These are phyloP conservation scores for Plasmodium cynomolgi DNA, from an alignment of 169 alveolate genomes.

Conservation along the genomic window DNA sequence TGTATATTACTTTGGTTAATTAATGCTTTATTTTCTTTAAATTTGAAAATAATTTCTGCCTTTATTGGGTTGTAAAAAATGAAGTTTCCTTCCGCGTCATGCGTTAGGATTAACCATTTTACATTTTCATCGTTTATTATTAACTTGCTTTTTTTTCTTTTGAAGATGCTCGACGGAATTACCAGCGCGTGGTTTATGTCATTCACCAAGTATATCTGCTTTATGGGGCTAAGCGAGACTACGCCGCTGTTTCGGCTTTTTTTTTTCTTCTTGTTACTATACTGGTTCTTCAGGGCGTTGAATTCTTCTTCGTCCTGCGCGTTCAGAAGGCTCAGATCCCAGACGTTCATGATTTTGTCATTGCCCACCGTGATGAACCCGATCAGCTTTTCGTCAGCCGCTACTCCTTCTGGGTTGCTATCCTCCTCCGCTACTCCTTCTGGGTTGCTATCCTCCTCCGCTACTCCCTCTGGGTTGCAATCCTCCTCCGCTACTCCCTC, in stretches of 20 bases:
- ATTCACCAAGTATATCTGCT: conserved; percentile 28
- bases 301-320: conserved; percentile 23
- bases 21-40: conserved; percentile 28
- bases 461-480: not conserved
- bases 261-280: not conserved
- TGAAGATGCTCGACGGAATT: conserved; percentile 36
- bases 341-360: conserved; percentile 70
- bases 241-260: conserved; percentile 2
- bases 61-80: conserved; percentile 60
- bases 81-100: conserved; percentile 36
- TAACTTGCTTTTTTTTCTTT: conserved; percentile 43
- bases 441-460: not conserved
- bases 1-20: conserved; percentile 41
- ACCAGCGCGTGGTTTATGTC: conserved; percentile 60
- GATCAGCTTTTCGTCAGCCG: conserved; percentile 28
- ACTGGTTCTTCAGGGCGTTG: not conserved
- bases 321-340: conserved; percentile 40
- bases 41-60: conserved; percentile 49
- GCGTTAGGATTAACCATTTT: conserved; percentile 72
- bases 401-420: not conserved
- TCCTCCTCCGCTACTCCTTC: not conserved
- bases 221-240: conserved; percentile 29
- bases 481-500: not conserved
- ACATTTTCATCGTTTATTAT: conserved; percentile 53
- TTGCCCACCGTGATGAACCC: conserved; percentile 67